Percentiles rank a stretch among this genome's conserved stretches.
phyloP scores from a whole-genome alignment of 805 yeast species.

The Dipodascopsis uninucleata region DNA sequence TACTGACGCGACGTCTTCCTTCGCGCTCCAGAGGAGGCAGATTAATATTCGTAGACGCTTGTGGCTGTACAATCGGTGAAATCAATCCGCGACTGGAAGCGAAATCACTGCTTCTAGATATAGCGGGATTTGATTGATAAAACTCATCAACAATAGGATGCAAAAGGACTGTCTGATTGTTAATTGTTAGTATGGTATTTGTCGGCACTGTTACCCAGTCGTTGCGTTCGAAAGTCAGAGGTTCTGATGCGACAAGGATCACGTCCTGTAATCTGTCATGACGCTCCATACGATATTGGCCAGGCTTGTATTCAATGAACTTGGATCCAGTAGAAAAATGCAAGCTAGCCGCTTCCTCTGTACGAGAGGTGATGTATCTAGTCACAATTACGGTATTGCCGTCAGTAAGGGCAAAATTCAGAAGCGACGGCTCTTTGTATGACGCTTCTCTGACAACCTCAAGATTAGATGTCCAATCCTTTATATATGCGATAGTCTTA shows the following conservation, averaged over 20 bases:
- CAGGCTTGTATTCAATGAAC: slow-evolving; percentile 85
- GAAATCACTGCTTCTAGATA: slow-evolving; percentile 67
- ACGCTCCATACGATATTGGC: slow-evolving; percentile 91
- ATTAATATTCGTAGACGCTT: slow-evolving; percentile 23
- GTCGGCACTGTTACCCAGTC: slow-evolving; percentile 98
- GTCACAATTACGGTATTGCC: slow-evolving; percentile 83
- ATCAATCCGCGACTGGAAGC: slow-evolving; percentile 91
- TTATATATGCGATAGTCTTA: slow-evolving; percentile 69
- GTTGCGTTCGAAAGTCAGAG: slow-evolving; percentile 90
- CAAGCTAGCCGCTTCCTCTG: slow-evolving; percentile 93
- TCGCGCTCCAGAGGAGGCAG: slow-evolving; percentile 80
- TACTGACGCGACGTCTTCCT: slow-evolving; percentile 45
- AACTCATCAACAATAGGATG: slow-evolving; percentile 86
- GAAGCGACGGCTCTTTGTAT: slow-evolving; percentile 79
- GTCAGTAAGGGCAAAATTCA: slow-evolving; percentile 94
- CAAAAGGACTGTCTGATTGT: slow-evolving; percentile 78
- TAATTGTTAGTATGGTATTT: slow-evolving; percentile 77
- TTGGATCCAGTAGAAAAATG: slow-evolving; percentile 92
- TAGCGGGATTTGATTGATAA: slow-evolving; percentile 66
- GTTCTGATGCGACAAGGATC: slow-evolving; percentile 95
- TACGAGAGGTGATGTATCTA: slow-evolving; percentile 80
- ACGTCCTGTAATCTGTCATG: slow-evolving; percentile 89
- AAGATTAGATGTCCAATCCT: slow-evolving; percentile 71
- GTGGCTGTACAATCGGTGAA: slow-evolving; percentile 73
- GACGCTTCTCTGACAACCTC: too few species aligned